Base-by-base conservation (phyloP, 805 yeast species). In the Kregervanrija fluxuum region DNA sequence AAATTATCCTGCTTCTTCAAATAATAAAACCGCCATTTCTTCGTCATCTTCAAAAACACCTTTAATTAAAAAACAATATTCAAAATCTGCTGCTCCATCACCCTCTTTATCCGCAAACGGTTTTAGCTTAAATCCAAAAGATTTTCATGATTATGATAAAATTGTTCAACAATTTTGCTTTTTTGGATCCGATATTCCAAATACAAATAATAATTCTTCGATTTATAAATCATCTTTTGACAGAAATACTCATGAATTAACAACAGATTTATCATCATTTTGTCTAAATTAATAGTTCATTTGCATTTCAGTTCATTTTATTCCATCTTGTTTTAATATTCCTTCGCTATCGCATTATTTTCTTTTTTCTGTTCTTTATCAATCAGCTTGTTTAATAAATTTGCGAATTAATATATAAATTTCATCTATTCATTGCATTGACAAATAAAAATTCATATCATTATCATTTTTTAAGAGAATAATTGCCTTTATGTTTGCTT, bases 121-220 rank as follows among this genome's bases (percentile, higher is more conserved):
- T 32, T 51, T 54, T 39, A 49, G 43, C 37, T 38, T 47, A 11
- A 39, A 41, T 10, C 40, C 51, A 16, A 36, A 30, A 15, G 35
- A 35, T 30, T 32, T 14, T 8, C 41, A n/a, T 13, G 50, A 47
- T 47, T 47, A 47, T 43, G 48, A 47, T 35, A 15, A 35, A 28
- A 34, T 47, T 2, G 30, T 47, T 12, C 41, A 47, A 35, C 33
- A 44, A 14, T 47, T 37, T 17, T 47, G 50, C 17, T 47, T 45
- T 35, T 41, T 38, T 22, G 28, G 28, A 22, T 22, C 28, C 28
- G 28, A 22, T 22, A 22, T 22, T 22, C 28, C 28, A 22, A 33
- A 15, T 17, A 11, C 30, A 4, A 12, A 28, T 16, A 28, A 38
- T 30, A 35, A 37, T 31, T 41, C 33, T 37, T 28, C 42, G 16